phyloP scores from a whole-genome alignment of 257 asterid genomes.

The Ehretia macrophylla region DNA sequence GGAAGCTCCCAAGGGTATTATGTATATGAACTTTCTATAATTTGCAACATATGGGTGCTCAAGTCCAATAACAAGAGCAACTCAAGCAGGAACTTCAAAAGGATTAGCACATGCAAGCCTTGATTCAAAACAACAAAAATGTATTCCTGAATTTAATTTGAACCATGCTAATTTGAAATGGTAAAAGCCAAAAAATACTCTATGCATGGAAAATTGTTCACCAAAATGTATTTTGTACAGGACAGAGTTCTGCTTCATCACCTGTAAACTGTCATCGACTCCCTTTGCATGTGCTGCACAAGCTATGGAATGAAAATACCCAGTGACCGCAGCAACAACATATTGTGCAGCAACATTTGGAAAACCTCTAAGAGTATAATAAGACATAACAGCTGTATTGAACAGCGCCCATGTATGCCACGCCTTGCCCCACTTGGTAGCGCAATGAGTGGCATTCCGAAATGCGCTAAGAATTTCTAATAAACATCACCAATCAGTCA shows the following conservation, averaged over 20 bases:
- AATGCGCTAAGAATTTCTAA: constrained; percentile 90
- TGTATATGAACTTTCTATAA: too few relatives aligned
- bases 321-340: constrained; percentile 94
- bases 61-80: too few relatives aligned
- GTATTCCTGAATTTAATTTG: too few relatives aligned
- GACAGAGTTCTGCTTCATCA: constrained; percentile 18
- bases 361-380: constrained; percentile 73
- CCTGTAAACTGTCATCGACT: constrained; percentile 98
- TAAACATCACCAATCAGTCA: constrained; percentile 14
- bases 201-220: too few relatives aligned
- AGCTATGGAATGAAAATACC: constrained; percentile 97
- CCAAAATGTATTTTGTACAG: too few relatives aligned
- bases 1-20: too few relatives aligned
- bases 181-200: too few relatives aligned
- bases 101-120: too few relatives aligned
- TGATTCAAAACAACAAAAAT: too few relatives aligned
- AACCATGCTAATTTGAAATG: too few relatives aligned
- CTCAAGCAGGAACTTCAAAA: too few relatives aligned
- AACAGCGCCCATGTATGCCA: constrained; percentile 99
- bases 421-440: constrained; percentile 90
- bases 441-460: constrained; percentile 75
- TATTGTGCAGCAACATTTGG: constrained; percentile 66
- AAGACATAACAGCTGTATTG: constrained; percentile 98
- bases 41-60: too few relatives aligned
- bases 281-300: constrained; percentile 97